Conservation (phyloP, 257 asterid genomes). For the Solanum pinnatisectum region DNA sequence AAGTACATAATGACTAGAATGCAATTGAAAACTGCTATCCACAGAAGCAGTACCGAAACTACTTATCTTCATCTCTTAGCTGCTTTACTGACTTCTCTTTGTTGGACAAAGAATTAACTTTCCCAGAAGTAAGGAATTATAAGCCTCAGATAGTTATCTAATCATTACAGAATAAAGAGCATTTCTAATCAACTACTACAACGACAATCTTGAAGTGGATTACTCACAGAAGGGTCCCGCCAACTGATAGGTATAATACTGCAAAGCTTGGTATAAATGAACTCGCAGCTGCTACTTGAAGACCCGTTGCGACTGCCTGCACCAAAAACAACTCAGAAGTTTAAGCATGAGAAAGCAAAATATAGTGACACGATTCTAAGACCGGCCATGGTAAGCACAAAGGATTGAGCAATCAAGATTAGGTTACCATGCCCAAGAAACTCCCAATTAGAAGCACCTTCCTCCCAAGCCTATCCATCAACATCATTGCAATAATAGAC, state of each 20-base stretch:
- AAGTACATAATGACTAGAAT: background rate
- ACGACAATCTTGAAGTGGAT: background rate
- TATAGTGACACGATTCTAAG: background rate
- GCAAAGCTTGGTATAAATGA: constrained; percentile 24
- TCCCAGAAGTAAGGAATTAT: background rate
- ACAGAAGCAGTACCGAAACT: background rate
- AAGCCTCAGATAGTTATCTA: background rate
- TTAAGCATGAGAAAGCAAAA: background rate
- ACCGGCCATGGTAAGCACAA: background rate
- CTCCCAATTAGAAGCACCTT: constrained; percentile 87
- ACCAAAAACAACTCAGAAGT: constrained; percentile 4
- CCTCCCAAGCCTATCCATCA: constrained; percentile 91
- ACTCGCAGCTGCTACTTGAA: constrained; percentile 67
- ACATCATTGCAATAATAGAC: constrained; percentile 70
- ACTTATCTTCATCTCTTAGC: background rate
- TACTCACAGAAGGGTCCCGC: constrained; percentile 87
- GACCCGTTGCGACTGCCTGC: constrained; percentile 64
- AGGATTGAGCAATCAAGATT: constrained; percentile 11
- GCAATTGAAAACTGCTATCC: background rate
- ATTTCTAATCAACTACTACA: background rate
- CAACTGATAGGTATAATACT: constrained; percentile 54
- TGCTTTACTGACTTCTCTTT: background rate
- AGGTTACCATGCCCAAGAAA: constrained; percentile 91
- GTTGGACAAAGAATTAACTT: background rate
- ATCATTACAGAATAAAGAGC: background rate